Evolutionary conservation across 169 alveolate genomes (phyloP).

Genomic region (Amoebophrya sp.): DNA sequence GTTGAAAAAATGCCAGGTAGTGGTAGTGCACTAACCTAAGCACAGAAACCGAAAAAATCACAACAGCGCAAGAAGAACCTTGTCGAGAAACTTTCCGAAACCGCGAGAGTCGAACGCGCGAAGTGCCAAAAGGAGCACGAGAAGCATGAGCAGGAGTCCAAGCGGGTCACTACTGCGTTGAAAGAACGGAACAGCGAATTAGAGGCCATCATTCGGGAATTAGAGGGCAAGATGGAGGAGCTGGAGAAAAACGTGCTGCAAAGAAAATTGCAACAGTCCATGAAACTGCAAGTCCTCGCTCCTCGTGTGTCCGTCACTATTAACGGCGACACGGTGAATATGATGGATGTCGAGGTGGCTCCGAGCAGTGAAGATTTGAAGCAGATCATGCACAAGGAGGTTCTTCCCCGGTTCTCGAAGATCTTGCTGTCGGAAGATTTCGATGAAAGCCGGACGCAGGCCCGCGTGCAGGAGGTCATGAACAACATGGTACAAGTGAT

Average conservation of each 20-base stretch:
- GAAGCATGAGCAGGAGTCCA: background rate
- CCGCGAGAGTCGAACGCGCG: background rate
- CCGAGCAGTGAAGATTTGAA: background rate
- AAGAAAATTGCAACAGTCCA: background rate
- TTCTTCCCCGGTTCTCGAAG: constrained; percentile 4
- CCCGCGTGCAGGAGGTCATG: background rate
- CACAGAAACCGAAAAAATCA: too few relatives aligned
- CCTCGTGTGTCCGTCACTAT: background rate
- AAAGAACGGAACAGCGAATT: background rate
- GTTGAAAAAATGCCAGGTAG: too few relatives aligned
- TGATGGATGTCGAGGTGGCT: background rate
- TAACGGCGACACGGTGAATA: constrained; percentile 12
- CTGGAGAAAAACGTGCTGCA: background rate
- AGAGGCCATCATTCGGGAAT: background rate
- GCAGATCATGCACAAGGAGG: background rate
- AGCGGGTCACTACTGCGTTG: background rate
- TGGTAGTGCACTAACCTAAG: too few relatives aligned
- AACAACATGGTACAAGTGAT: background rate
- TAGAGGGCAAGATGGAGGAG: background rate
- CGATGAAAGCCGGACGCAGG: background rate
- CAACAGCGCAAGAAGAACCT: background rate
- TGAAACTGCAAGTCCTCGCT: background rate
- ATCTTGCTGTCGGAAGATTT: background rate
- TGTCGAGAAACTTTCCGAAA: background rate
- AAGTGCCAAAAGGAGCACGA: background rate